Evolutionary conservation across 2,329 filamentous ascomycete species (phyloP), one percentile per base, ranked within the genome.

Genomic region (Alternaria sp.): DNA sequence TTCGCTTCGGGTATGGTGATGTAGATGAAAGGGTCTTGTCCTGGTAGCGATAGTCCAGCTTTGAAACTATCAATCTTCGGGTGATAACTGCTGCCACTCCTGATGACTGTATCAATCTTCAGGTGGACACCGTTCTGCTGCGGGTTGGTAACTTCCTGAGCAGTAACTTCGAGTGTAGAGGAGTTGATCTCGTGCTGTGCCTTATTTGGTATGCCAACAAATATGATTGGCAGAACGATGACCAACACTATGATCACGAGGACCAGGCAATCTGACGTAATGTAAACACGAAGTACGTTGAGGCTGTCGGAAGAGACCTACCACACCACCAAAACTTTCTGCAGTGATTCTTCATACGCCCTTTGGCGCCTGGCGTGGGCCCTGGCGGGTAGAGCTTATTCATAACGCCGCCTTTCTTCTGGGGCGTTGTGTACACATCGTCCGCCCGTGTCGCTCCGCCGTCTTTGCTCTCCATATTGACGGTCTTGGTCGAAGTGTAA

Each of bases 131-230:
- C 78, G 10, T 86, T 75, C 1, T 85, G 75, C 1, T 80, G 78
- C 7, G 88, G 86, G 13, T 86, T 74, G 15, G 80, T 82, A 65
- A 89, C 84, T 43, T 82, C 69, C 72, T 88, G 81, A n/a, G 79
- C 76, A 1, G 80, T 83, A 64, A 89, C 81, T 28, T 82, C 77
- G 25, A 89, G 77, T 4, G 79, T 82, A 1, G 87, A 84, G 30
- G 82, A 76, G 69, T 87, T 83, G 69, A 89, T 83, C 54, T 84
- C 83, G 44, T 75, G 62, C 69, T 89, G 87, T 32, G 87, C 87
- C 61, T 86, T 87, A 30, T 84, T 83, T 17, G 87, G 87, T 69
- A 89, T 87, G 4, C 76, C 87, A 55, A 89, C 87, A 69, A 84
- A 89, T 50, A 89, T 81, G 43, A 90, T 77, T 43, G 89, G 80